Evolutionary conservation across 78 protist genomes (phyloP).

Genomic region (Guillardia theta): DNA sequence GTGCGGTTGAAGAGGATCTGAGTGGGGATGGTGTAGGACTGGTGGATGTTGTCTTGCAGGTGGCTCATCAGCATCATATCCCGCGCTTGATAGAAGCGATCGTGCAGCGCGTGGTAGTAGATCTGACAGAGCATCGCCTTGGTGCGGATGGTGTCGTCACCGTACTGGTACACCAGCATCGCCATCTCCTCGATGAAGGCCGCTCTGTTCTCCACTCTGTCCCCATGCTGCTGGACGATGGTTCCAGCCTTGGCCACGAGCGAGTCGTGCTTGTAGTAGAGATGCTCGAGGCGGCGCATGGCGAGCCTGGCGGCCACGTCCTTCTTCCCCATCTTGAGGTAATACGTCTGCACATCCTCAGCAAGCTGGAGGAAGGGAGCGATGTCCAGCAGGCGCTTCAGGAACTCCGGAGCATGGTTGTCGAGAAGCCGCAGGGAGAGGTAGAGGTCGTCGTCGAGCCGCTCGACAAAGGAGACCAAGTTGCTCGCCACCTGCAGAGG

Average conservation of each 20-base stretch:
- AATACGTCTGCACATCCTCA: conserved; percentile 53
- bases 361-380: neutral
- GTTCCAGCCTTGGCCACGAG: conserved; percentile 25
- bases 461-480: conserved; percentile 71
- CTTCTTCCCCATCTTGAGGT: conserved; percentile 9
- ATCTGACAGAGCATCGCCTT: conserved; percentile 36
- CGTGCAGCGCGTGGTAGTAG: conserved; percentile 59
- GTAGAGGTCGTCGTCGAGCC: conserved; percentile 81
- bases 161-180: neutral
- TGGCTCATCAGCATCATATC: conserved; percentile 88
- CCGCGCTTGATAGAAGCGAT: conserved; percentile 74
- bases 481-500: neutral
- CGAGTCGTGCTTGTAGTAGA: conserved; percentile 35
- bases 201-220: neutral
- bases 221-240: neutral
- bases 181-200: neutral
- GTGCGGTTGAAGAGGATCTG: conserved; percentile 90
- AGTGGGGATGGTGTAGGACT: neutral
- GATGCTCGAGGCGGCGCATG: conserved; percentile 25
- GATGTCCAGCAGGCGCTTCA: conserved; percentile 30
- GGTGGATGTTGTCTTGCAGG: conserved; percentile 57
- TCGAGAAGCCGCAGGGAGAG: conserved; percentile 14
- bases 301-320: neutral
- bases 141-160: neutral
- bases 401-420: conserved; percentile 27